Base-by-base conservation (phyloP, 176 grass and related monocot genomes). In the Aechmea fasciata region DNA sequence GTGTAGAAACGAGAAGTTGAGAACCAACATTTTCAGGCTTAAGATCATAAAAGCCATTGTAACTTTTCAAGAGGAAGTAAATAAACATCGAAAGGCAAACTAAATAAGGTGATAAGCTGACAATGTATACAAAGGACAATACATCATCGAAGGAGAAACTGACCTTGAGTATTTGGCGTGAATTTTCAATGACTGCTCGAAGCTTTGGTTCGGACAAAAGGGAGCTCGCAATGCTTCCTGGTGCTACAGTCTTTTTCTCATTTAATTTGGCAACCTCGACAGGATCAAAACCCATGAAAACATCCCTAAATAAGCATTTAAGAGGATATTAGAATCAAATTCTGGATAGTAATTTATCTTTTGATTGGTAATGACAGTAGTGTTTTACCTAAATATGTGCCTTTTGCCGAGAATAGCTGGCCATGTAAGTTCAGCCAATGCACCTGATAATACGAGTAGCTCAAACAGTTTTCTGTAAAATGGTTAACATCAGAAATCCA, bases 341-440 rank as follows among this genome's bases (percentile, higher is more conserved):
- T 18, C 15, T 9, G 55, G 15, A 61, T 19, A 61, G 55, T 14
- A 17, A 61, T 18, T 41, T 19, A 17, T 61, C 20, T 61, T 61
- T 22, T 10, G 17, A 61, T 9, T 19, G 20, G 55, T 22, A 81
- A 73, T 41, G 33, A 41, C 33, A 41, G 33, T 41, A 7, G 33
- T 8, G 1, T 20, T 55, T 52, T 93, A 93, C 94, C 90, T 93
- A 66, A 99, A 93, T 64, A 59, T 80, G 72, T 93, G 87, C 75
- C 94, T 90, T 73, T 67, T 93, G 66, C 82, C 93, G 11, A 93
- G 90, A 83, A 94, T 99, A 75, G 82, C 84, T 17, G 94, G 75
- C 94, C 94, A 99, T 63, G 87, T 84, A 49, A 90, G 87, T 71
- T 99, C 94, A 52, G 94, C 94, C 51, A 99, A 82, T 73, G 94